Base-by-base conservation (phyloP, 306 rosid genomes). In the Lotus japonicus region DNA sequence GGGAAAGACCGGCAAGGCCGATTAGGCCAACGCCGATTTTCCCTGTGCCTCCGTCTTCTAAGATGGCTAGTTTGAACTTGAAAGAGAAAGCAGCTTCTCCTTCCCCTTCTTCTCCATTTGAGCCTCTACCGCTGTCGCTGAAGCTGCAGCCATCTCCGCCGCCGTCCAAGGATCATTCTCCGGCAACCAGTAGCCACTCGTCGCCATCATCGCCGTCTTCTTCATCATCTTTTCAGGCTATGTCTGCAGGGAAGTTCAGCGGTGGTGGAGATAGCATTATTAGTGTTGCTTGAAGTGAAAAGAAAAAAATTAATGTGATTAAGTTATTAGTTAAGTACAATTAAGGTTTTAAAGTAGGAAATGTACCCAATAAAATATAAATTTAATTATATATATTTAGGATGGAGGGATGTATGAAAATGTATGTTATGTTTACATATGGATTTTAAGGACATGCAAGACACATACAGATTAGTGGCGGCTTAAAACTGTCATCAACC, bases 11-110 rank as follows among this genome's bases (percentile, higher is more conserved):
- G 26, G 13, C 71, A 14, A 85, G 78, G 74, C 80, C 81, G 28
- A 61, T 80, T 19, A 87, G 91, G 84, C 96, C 95, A 36, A 86
- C 81, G 33, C 91, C 91, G 28, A 83, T 83, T 31, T 78, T 84
- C 58, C 92, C 92, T 2, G 60, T 78, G 28, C 86, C 88, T 68
- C 92, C 97, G 13, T 87, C 86, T 15, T 63, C 85, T 2, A 92
- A 88, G 77, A 66, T 89, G 89, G 87, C 97, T 3, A 77, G 72
- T 15, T 74, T 88, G 35, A 86, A 84, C 39, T 60, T 89, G 75
- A 89, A 82, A 38, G 87, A 79, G 50, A 83, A 65, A 74, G 57
- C 54, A 74, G 60, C 54, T 8, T 38, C 70, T 76, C 21, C 74
- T 7, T 11, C 7, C 0, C 42, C 46, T 1, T 12, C 33, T 26